A percentile compares a stretch with the other conserved stretches of the same genome.
phyloP scores from a whole-genome alignment of 192 early-diverging fungal genomes.

The Coemansia sp. region DNA sequence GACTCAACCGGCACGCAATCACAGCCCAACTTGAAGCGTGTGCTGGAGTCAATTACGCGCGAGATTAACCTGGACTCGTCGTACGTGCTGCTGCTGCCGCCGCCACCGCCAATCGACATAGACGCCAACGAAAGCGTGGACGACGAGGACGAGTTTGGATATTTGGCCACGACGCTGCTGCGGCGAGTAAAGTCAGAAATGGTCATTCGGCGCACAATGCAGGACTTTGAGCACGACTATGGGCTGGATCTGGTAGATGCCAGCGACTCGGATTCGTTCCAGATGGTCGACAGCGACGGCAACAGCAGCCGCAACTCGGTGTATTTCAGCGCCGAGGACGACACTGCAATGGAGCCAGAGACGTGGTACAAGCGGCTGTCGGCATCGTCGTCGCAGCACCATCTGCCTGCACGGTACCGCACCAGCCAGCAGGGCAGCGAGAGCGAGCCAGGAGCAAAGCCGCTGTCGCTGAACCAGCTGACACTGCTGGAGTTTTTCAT shows the following conservation, averaged over 20 bases:
- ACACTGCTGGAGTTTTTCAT: conserved; percentile 53
- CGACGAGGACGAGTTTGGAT: conserved; percentile 52
- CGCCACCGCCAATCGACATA: conserved; percentile 43
- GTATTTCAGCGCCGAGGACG: conserved; percentile 54
- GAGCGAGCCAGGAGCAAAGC: conserved; percentile 21
- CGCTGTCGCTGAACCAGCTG: conserved; percentile 50
- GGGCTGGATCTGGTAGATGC: conserved; percentile 31
- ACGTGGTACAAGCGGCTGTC: conserved; percentile 50
- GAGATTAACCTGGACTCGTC: conserved; percentile 55
- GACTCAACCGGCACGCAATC: conserved; percentile 48
- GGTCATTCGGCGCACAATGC: conserved; percentile 45
- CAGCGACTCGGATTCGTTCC: conserved; percentile 45
- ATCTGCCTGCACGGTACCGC: conserved; percentile 17
- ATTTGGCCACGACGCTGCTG: conserved; percentile 30
- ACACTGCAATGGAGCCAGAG: conserved; percentile 25
- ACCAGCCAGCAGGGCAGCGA: conserved; percentile 14
- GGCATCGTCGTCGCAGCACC: conserved; percentile 44
- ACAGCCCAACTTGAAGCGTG: conserved; percentile 53
- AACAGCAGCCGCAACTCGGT: conserved; percentile 49
- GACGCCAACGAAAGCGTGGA: conserved; percentile 27
- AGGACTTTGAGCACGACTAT: conserved; percentile 51
- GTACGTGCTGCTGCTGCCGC: conserved; percentile 49
- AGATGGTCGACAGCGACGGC: conserved; percentile 44
- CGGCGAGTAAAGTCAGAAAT: conserved; percentile 49
- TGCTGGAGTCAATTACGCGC: conserved; percentile 50